Evolutionary conservation across 768 basidiomycete genomes (phyloP).

Genomic region (Chalciporus pseudorubinellus): DNA sequence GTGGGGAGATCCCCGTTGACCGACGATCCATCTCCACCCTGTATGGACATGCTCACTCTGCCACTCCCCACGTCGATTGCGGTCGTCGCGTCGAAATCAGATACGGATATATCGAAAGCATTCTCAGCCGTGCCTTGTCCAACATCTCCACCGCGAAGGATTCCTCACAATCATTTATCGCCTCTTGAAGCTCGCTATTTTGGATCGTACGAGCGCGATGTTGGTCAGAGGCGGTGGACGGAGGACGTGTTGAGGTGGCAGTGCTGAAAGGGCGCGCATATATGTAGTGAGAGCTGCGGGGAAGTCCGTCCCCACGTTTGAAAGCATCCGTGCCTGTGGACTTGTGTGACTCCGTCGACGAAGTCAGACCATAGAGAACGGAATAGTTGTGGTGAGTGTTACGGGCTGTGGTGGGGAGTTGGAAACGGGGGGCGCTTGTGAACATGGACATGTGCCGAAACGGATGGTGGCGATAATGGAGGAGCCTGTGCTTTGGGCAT

Average conservation of each 20-base stretch:
- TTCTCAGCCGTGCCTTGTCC: constrained; percentile 18
- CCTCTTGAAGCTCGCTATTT: constrained; percentile 69
- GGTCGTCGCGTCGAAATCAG: constrained; percentile 14
- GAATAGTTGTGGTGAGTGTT: constrained; percentile 40
- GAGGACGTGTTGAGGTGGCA: constrained; percentile 68
- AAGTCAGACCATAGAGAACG: constrained; percentile 49
- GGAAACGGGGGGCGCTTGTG: constrained; percentile 6
- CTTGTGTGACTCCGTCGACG: constrained; percentile 55
- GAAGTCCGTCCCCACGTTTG: constrained; percentile 81
- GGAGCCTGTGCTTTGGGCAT: constrained; percentile 25
- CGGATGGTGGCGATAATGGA: constrained; percentile 1
- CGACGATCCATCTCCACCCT: constrained; percentile 33
- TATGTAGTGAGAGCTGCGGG: constrained; percentile 77
- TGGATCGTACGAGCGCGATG: constrained; percentile 73
- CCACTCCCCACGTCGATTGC: constrained; percentile 17
- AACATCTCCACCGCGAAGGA: constrained; percentile 32
- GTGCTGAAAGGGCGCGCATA: constrained; percentile 58
- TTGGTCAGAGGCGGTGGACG: constrained; percentile 80
- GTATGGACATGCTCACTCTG: constrained; percentile 16
- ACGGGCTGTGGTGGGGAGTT: constrained; percentile 31
- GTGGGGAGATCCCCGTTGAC: constrained; percentile 27
- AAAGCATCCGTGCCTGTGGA: constrained; percentile 71
- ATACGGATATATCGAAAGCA: constrained; percentile 1
- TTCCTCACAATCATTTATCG: constrained; percentile 61
- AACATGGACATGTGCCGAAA: not conserved